These are phyloP conservation scores for Phaffomyces antillensis DNA, from an alignment of 805 yeast species.

Conservation along the genomic window DNA sequence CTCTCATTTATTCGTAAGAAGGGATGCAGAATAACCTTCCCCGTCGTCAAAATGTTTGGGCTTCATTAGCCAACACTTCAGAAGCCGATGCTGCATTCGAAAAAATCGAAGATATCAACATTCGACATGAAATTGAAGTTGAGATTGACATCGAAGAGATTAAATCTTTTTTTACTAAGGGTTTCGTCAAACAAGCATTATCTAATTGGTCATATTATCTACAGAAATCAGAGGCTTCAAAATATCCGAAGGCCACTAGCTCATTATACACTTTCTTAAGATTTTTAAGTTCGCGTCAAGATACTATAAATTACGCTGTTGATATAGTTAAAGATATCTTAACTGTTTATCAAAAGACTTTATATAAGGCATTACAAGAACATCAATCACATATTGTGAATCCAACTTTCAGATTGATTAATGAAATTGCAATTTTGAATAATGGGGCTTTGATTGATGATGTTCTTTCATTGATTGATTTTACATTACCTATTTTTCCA, in stretches of 20 bases:
- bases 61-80: not conserved
- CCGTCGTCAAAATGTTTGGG: too few species aligned
- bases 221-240: slow-evolving; percentile 43
- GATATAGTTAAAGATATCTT: slow-evolving; percentile 47
- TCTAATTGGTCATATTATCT: slow-evolving; percentile 44
- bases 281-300: slow-evolving; percentile 10
- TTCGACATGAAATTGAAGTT: not conserved
- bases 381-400: slow-evolving; percentile 40
- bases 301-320: slow-evolving; percentile 23
- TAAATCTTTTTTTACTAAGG: slow-evolving; percentile 27
- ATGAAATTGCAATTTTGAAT: slow-evolving; percentile 41
- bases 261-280: slow-evolving; percentile 32
- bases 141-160: slow-evolving; percentile 12
- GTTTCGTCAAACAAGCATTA: slow-evolving; percentile 29
- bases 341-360: slow-evolving; percentile 47
- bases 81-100: slow-evolving; percentile 9
- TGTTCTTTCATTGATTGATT: slow-evolving; percentile 61
- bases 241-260: slow-evolving; percentile 38
- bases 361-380: slow-evolving; percentile 62
- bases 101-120: slow-evolving; percentile 11
- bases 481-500: slow-evolving; percentile 53
- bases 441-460: slow-evolving; percentile 47
- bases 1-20: too few species aligned
- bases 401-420: slow-evolving; percentile 54
- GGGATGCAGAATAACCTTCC: too few species aligned